These are phyloP conservation scores for Anaeromyces robustus DNA, from an alignment of 192 early-diverging fungal species.

Conservation along the genomic window DNA sequence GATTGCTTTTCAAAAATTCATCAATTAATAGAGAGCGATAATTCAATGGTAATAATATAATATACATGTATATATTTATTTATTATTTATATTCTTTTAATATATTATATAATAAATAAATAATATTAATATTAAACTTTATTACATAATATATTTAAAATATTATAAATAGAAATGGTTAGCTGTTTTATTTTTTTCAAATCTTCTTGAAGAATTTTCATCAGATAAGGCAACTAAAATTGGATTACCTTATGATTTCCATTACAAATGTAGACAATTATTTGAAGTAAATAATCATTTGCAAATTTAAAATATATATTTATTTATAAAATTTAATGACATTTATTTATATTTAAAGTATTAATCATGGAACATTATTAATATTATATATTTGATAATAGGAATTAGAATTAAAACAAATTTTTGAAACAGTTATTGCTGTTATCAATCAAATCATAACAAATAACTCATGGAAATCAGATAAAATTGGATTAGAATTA, in stretches of 20 bases:
- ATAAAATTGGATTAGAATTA: conserved; percentile 5
- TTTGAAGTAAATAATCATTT: conserved; percentile 54
- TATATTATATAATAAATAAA: too few relatives aligned
- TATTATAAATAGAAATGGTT: conserved; percentile 15
- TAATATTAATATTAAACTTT: too few relatives aligned
- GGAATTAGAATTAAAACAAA: conserved; percentile 20
- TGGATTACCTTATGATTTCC: conserved; percentile 50
- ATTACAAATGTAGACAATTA: conserved; percentile 37
- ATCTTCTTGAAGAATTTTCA: conserved; percentile 47
- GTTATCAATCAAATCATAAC: conserved; percentile 24
- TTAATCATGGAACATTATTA: too few relatives aligned
- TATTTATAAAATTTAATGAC: too few relatives aligned
- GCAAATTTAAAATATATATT: too few relatives aligned
- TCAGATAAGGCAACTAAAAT: conserved; percentile 35
- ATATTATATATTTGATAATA: too few relatives aligned
- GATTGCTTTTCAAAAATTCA: conserved; percentile 33
- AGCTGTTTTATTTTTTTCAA: conserved; percentile 30
- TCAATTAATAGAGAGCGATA: conserved; percentile 23
- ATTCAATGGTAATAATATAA: conserved; percentile 14
- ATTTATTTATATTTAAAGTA: too few relatives aligned
- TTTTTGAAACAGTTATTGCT: conserved; percentile 32
- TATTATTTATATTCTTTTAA: too few relatives aligned
- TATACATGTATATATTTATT: too few relatives aligned
- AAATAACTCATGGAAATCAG: not conserved
- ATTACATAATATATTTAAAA: too few relatives aligned